Evolutionary conservation across 495 filamentous ascomycete genomes (phyloP), one percentile per base, ranked within the genome.

Genomic region (Aspergillus saccharolyticus): DNA sequence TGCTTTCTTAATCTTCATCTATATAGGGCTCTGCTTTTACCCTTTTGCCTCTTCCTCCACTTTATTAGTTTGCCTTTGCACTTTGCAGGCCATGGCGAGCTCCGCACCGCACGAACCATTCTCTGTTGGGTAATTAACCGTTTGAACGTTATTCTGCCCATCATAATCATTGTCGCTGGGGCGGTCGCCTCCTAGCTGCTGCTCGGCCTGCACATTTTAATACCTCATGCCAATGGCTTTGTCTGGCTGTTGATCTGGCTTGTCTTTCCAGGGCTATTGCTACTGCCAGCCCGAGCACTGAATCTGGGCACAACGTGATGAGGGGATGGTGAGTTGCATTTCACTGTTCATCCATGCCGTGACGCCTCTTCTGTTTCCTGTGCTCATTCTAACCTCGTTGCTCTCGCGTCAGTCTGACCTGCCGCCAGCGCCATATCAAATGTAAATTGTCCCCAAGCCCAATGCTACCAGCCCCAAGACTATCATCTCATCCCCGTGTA

Each of bases 371-470:
- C 3, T 20, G 5, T 42, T 46, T 60, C 10, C 5, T 9, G 14
- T 45, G 5, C 44, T 18, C 47, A 44, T 15, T 9, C 56, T 62
- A 44, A 57, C 46, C 52, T 52, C 51, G 17, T 17, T 53, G 22
- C 21, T 48, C 22, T 52, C 3, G 30, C 20, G 44, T 21, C 57
- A 76, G 73, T 69, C 73, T 76, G 58, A 76, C 73, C 24, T 76
- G 73, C 65, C 73, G 73, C 64, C 63, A 74, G 66, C 73, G 73
- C 69, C 73, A 76, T 71, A 62, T 76, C 61, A 76, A 74, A 74
- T 76, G 73, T 76, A 66, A 33, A 25, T 39, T 52, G 65, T 53
- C 18, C 4, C 7, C 17, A 25, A 44, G 42, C 39, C 19, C 30
- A 48, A 55, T 0, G 42, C 21, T 48, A 5, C 44, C 54, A 17